phyloP scores from a whole-genome alignment of 345 rosid genomes.

The Lagerstroemia speciosa region DNA sequence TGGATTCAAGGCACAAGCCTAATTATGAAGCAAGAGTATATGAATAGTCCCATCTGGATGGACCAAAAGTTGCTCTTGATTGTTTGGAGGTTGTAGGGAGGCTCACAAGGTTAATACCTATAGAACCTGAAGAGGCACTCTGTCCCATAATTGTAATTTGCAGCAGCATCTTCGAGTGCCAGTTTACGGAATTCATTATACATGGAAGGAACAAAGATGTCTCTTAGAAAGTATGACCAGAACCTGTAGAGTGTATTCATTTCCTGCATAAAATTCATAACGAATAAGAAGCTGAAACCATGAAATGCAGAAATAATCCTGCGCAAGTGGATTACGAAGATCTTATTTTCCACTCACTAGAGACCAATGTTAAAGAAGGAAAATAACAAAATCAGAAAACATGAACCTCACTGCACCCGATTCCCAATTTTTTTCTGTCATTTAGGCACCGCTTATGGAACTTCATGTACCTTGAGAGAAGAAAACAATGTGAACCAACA shows the following conservation, averaged over 20 bases:
- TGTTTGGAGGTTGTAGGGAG: background rate
- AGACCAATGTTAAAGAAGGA: background rate
- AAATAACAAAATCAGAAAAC: background rate
- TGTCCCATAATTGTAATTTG: slow-evolving; percentile 70
- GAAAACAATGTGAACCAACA: slow-evolving; percentile 20
- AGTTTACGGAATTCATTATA: slow-evolving; percentile 77
- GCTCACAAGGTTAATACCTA: slow-evolving; percentile 38
- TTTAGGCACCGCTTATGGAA: slow-evolving; percentile 79
- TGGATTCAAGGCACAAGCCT: background rate
- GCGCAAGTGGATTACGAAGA: background rate
- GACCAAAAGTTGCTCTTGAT: background rate
- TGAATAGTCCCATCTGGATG: background rate
- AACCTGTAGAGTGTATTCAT: slow-evolving; percentile 90
- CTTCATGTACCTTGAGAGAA: slow-evolving; percentile 68
- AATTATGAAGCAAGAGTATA: background rate
- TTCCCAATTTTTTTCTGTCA: slow-evolving; percentile 87
- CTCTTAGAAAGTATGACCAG: slow-evolving; percentile 94
- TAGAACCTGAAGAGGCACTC: slow-evolving; percentile 98
- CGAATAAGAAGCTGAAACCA: background rate
- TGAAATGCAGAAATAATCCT: background rate
- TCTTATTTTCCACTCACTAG: background rate
- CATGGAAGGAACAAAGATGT: slow-evolving; percentile 62
- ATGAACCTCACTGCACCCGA: slow-evolving; percentile 88
- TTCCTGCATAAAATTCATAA: slow-evolving; percentile 47
- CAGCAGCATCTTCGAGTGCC: slow-evolving; percentile 84